phyloP scores from a whole-genome alignment of 257 asterid species.

The Rhazya stricta region DNA sequence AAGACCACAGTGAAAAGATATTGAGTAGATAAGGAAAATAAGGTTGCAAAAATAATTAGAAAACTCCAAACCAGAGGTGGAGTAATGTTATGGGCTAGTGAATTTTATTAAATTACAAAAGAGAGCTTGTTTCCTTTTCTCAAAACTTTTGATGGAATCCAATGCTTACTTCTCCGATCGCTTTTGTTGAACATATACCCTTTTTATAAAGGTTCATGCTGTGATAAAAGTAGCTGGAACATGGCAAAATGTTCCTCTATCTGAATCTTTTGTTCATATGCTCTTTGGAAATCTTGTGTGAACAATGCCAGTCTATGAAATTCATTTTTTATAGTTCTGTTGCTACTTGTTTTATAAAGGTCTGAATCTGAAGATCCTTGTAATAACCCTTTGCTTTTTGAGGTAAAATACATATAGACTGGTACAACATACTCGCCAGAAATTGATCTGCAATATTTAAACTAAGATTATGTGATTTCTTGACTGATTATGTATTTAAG shows the following conservation, averaged over 20 bases:
- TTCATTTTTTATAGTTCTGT: neutral
- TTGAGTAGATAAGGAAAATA: neutral
- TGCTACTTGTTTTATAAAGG: neutral
- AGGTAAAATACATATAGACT: neutral
- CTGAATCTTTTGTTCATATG: neutral
- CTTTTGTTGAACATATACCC: neutral
- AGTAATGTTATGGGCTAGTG: neutral
- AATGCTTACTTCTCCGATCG: constrained; percentile 17
- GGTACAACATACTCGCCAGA: neutral
- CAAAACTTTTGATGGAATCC: constrained; percentile 19
- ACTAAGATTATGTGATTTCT: neutral
- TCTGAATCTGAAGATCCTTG: neutral
- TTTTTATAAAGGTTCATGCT: neutral
- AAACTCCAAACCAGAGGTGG: neutral
- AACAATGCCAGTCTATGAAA: neutral
- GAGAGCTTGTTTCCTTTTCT: neutral
- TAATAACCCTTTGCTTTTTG: neutral
- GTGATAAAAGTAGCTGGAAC: neutral
- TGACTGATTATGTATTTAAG: neutral
- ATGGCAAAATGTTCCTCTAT: neutral
- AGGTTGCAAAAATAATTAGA: neutral
- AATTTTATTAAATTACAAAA: neutral
- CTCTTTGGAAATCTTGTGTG: neutral
- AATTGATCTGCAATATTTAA: neutral
- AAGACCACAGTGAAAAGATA: neutral